Evolutionary conservation across 768 basidiomycete genomes (phyloP), one percentile per base, ranked within the genome.

Genomic region (Tulasnella sp.): DNA sequence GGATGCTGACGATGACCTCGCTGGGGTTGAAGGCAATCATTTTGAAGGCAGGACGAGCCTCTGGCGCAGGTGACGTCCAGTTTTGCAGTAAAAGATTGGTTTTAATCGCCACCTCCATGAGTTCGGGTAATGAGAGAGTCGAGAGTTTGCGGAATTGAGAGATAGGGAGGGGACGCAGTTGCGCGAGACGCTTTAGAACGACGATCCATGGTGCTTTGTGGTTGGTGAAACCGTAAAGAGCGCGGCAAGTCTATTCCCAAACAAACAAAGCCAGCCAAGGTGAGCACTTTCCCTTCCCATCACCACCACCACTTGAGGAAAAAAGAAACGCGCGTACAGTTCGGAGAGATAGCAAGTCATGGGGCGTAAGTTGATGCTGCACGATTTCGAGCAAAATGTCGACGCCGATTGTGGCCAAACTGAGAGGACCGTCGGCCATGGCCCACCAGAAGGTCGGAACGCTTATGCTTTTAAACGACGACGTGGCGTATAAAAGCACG

Each of bases 21-120:
- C 25, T 58, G 12, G 74, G 74, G n/a, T 15, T 37, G 38, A 75
- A 69, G 38, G 74, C 29, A 36, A 75, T 64, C 54, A 75, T 39
- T 34, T 67, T 37, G 74, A 67, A 75, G 74, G 52, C 38, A 58
- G 74, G 74, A 29, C 74, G 74, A 22, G 74, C 58, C 67, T 75
- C 74, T 58, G 74, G 74, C 6, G 31, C 3, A 0, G 49, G 74
- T 37, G 74, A 75, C n/a, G 67, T 39, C 74, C 74, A 75, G 58
- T 75, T 75, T 29, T 75, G 58, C n/a, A 67, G 36, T 34, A 75
- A 49, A 17, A 36, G 31, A 64, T 67, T 38, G 6, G 74, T 40
- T 45, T 67, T 70, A 49, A 75, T 42, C 12, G 74, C 64, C n/a
- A 75, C 67, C n/a, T 54, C 34, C 36, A 68, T 75, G 37, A 75